These are phyloP conservation scores for Talaromyces sp. DNA, from an alignment of 2,329 filamentous ascomycete genomes.

Conservation along the genomic window DNA sequence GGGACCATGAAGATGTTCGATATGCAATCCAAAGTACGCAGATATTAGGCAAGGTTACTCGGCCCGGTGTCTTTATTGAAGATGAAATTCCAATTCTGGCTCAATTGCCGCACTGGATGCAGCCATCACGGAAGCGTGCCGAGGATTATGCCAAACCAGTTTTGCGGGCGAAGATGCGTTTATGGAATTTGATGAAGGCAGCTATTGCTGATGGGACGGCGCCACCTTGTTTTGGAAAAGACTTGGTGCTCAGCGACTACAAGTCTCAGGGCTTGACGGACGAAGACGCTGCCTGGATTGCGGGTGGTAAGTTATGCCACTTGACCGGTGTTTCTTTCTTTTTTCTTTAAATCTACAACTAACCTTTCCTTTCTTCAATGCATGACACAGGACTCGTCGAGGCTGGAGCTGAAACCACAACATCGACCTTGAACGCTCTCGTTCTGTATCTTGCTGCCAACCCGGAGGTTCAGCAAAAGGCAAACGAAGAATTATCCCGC, in stretches of 20 bases:
- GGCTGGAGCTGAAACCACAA: background rate
- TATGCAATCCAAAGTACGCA: background rate
- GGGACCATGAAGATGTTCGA: background rate
- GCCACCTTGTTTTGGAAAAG: background rate
- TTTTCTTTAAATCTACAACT: background rate
- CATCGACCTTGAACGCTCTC: background rate
- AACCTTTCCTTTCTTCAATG: background rate
- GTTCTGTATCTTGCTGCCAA: background rate
- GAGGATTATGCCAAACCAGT: background rate
- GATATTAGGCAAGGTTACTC: background rate
- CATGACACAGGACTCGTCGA: background rate
- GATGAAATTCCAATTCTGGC: background rate
- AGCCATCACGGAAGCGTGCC: background rate
- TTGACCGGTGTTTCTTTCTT: background rate
- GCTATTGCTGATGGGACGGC: background rate
- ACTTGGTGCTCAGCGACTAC: background rate
- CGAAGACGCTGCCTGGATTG: slow-evolving; percentile 1
- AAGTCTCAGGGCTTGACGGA: background rate
- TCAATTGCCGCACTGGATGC: background rate
- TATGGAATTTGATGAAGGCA: background rate
- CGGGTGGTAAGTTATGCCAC: background rate
- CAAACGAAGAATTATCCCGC: background rate
- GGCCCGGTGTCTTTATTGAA: background rate
- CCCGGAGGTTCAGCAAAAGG: background rate
- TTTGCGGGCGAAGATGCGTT: background rate